Conservation (phyloP, 192 early-diverging fungal genomes). For the Dissophora ornata region DNA sequence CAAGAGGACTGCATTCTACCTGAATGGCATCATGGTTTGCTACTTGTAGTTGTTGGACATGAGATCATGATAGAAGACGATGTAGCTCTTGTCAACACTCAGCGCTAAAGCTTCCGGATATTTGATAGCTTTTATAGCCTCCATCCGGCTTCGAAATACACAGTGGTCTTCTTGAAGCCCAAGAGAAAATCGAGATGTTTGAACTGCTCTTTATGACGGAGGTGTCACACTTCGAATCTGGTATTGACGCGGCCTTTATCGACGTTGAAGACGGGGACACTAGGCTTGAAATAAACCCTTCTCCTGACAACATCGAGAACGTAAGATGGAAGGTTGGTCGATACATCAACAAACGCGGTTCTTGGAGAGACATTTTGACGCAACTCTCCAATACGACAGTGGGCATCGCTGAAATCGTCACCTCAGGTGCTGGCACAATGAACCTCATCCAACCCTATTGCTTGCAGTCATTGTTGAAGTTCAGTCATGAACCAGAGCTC, state of each 20-base stretch:
- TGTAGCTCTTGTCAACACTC: too few relatives aligned
- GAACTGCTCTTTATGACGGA: too few relatives aligned
- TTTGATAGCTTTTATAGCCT: too few relatives aligned
- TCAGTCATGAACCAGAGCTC: slow-evolving; percentile 7
- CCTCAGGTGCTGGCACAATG: slow-evolving; percentile 26
- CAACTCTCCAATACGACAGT: slow-evolving; percentile 1
- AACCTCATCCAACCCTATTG: slow-evolving; percentile 16
- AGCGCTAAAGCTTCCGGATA: too few relatives aligned
- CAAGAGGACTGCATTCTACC: too few relatives aligned
- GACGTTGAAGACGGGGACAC: slow-evolving; percentile 5
- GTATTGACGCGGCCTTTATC: slow-evolving; percentile 20
- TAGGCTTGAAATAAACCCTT: background rate
- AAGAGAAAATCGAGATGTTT: too few relatives aligned
- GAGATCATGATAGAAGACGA: too few relatives aligned
- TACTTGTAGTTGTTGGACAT: too few relatives aligned
- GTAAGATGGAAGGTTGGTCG: slow-evolving; percentile 5
- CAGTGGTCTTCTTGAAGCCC: too few relatives aligned
- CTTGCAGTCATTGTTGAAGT: background rate
- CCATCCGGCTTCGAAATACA: too few relatives aligned
- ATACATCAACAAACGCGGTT: slow-evolving; percentile 13
- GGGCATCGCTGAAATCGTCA: slow-evolving; percentile 6
- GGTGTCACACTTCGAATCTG: slow-evolving; percentile 12
- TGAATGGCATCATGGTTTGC: too few relatives aligned
- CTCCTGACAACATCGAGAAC: slow-evolving; percentile 8
- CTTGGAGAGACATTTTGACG: slow-evolving; percentile 2